Evolutionary conservation across 441 rosid species (phyloP).

Genomic region (Adansonia gregorii): DNA sequence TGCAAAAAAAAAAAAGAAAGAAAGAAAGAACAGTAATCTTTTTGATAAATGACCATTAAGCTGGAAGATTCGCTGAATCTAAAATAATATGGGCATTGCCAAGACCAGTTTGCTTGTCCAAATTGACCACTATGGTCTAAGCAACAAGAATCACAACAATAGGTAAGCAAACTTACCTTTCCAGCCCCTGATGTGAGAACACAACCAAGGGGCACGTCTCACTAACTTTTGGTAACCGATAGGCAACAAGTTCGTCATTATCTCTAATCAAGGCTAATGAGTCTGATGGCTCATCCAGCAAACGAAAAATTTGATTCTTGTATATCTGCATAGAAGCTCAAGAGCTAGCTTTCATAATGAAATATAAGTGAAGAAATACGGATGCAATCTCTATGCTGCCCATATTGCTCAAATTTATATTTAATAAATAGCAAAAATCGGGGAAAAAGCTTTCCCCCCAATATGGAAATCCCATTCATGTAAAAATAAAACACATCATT

Average conservation of each 20-base stretch:
- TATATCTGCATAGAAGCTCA: constrained; percentile 47
- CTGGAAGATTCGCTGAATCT: background rate
- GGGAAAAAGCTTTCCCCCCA: background rate
- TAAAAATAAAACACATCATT: background rate
- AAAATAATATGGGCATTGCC: background rate
- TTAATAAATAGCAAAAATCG: background rate
- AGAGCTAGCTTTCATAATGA: constrained; percentile 24
- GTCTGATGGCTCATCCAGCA: constrained; percentile 59
- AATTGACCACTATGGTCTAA: background rate
- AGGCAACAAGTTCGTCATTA: constrained; percentile 65
- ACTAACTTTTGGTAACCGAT: constrained; percentile 51
- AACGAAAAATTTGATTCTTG: constrained; percentile 49
- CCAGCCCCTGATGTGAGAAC: constrained; percentile 51
- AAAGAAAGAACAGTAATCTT: background rate
- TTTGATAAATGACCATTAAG: constrained; percentile 11
- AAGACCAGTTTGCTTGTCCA: background rate
- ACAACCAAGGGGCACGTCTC: constrained; percentile 50
- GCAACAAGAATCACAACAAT: constrained; percentile 9
- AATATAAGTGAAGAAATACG: constrained; percentile 8
- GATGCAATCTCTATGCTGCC: background rate
- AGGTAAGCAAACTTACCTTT: constrained; percentile 45
- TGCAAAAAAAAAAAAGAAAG: background rate
- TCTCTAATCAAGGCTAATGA: constrained; percentile 65
- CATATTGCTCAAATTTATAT: background rate
- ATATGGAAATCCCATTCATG: background rate